Conservation (phyloP, 192 early-diverging fungal genomes). For the Fimicolochytrium jonesii region DNA sequence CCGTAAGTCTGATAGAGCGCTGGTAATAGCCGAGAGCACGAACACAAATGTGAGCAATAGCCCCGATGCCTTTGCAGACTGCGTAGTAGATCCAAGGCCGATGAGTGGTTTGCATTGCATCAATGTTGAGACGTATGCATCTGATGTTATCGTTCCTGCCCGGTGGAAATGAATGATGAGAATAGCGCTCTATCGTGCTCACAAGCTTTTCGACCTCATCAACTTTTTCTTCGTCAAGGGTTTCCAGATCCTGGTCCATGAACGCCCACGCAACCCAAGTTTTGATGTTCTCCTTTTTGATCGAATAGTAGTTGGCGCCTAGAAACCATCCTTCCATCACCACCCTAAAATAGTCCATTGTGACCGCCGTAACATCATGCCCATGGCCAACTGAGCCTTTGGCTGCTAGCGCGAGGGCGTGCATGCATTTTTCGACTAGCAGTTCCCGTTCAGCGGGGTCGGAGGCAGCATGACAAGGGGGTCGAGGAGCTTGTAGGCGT, state of each 20-base stretch:
- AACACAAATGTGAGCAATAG: not conserved
- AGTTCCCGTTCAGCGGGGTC: not conserved
- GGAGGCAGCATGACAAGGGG: not conserved
- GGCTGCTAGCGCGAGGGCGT: slow-evolving; percentile 6
- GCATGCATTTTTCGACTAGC: slow-evolving; percentile 1
- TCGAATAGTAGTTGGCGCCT: not conserved
- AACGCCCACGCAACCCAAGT: slow-evolving; percentile 22
- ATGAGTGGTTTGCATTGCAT: slow-evolving; percentile 51
- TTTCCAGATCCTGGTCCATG: not conserved
- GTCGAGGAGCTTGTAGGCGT: not conserved
- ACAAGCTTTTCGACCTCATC: slow-evolving; percentile 3
- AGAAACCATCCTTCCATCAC: slow-evolving; percentile 15
- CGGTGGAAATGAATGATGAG: not conserved
- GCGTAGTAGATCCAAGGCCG: slow-evolving; percentile 55
- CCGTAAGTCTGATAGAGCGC: not conserved
- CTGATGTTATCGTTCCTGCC: slow-evolving; percentile 1
- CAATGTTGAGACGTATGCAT: slow-evolving; percentile 55
- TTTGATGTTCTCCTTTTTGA: not conserved
- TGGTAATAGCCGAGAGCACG: not conserved
- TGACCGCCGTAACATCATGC: not conserved
- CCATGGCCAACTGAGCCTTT: too few relatives aligned
- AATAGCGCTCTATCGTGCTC: not conserved
- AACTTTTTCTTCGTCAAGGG: not conserved
- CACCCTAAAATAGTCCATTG: not conserved
- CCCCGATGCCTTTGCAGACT: slow-evolving; percentile 23